Evolutionary conservation across 2,329 filamentous ascomycete genomes (phyloP).

Genomic region (Colletotrichum incanum): DNA sequence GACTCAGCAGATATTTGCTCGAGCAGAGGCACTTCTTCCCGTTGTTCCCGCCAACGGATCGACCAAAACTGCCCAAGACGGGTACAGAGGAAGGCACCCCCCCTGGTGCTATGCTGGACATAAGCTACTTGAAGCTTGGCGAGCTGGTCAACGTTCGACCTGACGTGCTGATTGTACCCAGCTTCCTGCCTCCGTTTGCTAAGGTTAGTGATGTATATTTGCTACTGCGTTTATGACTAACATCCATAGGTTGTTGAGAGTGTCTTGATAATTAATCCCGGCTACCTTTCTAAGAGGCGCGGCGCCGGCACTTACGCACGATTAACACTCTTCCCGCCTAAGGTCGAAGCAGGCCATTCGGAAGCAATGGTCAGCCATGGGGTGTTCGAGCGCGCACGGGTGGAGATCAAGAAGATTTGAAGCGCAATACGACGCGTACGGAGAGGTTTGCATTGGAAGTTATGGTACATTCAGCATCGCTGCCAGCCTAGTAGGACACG

Average conservation of each 20-base stretch:
- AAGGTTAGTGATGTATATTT: constrained; percentile 72
- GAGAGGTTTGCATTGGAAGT: constrained; percentile 33
- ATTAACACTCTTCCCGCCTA: constrained; percentile 80
- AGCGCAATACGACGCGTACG: constrained; percentile 8
- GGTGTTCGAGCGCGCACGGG: constrained; percentile 85
- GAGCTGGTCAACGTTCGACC: constrained; percentile 91
- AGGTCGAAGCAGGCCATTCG: constrained; percentile 70
- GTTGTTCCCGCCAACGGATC: constrained; percentile 84
- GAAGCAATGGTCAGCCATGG: constrained; percentile 78
- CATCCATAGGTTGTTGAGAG: constrained; percentile 84
- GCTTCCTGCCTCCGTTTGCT: constrained; percentile 86
- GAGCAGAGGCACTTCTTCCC: constrained; percentile 95
- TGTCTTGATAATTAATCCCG: constrained; percentile 92
- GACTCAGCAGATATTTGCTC: constrained; percentile 84
- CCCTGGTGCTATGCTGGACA: constrained; percentile 85
- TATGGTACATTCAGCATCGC: constrained; percentile 45
- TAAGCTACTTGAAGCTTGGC: constrained; percentile 87
- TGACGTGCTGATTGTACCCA: constrained; percentile 88
- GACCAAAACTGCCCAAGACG: constrained; percentile 76
- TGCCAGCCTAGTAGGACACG: constrained; percentile 30
- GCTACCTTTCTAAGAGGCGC: constrained; percentile 86
- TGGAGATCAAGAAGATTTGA: constrained; percentile 87
- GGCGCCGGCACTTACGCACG: constrained; percentile 89
- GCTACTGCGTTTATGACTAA: constrained; percentile 16
- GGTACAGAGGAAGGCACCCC: constrained; percentile 72